phyloP scores from a whole-genome alignment of 2,329 filamentous ascomycete species.

The Clathrospora elynae region DNA sequence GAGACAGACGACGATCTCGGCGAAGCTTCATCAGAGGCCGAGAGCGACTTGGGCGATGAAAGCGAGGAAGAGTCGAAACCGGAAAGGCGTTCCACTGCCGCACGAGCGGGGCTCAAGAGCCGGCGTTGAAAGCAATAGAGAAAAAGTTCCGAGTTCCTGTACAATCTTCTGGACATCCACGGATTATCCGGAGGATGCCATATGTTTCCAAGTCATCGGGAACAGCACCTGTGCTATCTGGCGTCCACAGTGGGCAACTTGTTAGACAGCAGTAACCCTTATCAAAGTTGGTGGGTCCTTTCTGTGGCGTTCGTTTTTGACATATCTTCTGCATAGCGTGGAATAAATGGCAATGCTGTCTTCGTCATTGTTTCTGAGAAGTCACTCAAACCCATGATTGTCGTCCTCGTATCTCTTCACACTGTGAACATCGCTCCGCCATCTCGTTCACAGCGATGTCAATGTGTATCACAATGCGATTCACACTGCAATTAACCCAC shows the following conservation, averaged over 20 bases:
- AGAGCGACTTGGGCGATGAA: conserved; percentile 53
- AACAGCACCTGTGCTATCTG: background rate
- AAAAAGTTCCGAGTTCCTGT: conserved; percentile 8
- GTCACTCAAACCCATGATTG: too few species aligned
- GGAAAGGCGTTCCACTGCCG: conserved; percentile 41
- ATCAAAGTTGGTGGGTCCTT: background rate
- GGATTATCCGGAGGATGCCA: conserved; percentile 6
- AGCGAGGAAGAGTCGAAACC: conserved; percentile 51
- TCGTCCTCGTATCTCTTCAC: background rate
- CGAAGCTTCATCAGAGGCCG: conserved; percentile 55
- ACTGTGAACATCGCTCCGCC: background rate
- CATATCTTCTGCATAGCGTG: conserved; percentile 14
- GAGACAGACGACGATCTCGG: conserved; percentile 54
- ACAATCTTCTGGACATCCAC: conserved; percentile 10
- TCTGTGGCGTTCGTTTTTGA: background rate
- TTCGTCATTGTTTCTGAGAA: too few species aligned
- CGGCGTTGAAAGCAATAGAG: conserved; percentile 27
- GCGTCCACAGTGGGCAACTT: background rate
- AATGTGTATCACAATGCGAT: background rate
- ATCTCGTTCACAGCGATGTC: background rate
- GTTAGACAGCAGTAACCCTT: background rate
- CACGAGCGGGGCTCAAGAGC: conserved; percentile 38
- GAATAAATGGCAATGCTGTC: conserved; percentile 7
- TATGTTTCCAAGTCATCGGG: background rate
- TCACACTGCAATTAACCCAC: background rate